Conservation (phyloP, 768 basidiomycete species). For the Serendipita sp. region DNA sequence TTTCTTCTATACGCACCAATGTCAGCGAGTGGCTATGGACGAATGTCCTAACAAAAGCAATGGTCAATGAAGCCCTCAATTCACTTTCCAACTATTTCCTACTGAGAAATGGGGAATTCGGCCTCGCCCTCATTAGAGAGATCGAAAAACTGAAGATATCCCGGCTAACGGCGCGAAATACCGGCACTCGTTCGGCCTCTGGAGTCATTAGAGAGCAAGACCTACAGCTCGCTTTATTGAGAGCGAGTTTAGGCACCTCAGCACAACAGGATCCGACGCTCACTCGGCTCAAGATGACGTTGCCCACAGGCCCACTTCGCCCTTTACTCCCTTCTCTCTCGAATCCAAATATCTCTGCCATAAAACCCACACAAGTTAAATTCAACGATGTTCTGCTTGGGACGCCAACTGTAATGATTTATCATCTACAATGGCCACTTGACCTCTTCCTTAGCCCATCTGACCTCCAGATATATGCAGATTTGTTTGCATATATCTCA, state of each 20-base stretch:
- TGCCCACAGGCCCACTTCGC: slow-evolving; percentile 68
- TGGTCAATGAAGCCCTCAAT: slow-evolving; percentile 71
- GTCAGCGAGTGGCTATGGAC: slow-evolving; percentile 91
- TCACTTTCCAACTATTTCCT: slow-evolving; percentile 79
- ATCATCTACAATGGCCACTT: slow-evolving; percentile 68
- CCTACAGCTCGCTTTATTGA: slow-evolving; percentile 67
- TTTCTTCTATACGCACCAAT: slow-evolving; percentile 58
- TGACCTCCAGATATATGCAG: slow-evolving; percentile 58
- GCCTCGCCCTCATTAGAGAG: slow-evolving; percentile 67
- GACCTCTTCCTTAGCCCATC: slow-evolving; percentile 72
- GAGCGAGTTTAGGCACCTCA: slow-evolving; percentile 74
- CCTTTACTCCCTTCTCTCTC: slow-evolving; percentile 49
- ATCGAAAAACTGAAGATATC: slow-evolving; percentile 71
- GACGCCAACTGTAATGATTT: slow-evolving; percentile 53
- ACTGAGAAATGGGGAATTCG: slow-evolving; percentile 75
- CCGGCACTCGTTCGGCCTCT: slow-evolving; percentile 31
- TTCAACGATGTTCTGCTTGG: slow-evolving; percentile 70
- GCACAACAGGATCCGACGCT: slow-evolving; percentile 77
- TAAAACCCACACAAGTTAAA: slow-evolving; percentile 3
- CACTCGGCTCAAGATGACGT: slow-evolving; percentile 50
- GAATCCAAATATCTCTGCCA: neutral
- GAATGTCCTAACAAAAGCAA: slow-evolving; percentile 68
- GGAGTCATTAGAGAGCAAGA: slow-evolving; percentile 80
- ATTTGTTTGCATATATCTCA: slow-evolving; percentile 67
- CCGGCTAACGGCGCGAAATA: slow-evolving; percentile 51